Base-by-base conservation (phyloP, 2,329 filamentous ascomycete genomes). In the Botrytis elliptica region DNA sequence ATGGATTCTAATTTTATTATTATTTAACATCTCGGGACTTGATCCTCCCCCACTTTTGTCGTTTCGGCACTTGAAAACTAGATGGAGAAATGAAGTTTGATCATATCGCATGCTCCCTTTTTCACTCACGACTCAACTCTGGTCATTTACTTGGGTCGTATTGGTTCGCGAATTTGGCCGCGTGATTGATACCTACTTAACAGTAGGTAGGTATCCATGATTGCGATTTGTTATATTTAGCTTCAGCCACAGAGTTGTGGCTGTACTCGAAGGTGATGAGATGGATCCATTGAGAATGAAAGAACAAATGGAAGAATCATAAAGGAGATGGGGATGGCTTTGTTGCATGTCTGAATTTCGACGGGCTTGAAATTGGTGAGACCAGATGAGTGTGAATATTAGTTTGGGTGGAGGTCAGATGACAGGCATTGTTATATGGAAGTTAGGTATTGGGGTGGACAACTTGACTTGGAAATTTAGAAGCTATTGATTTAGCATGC, bases 231-330 rank as follows among this genome's bases (percentile, higher is more conserved):
- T 69, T 38, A 49, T 57, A 57, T 57, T 57, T 8, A 69, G 1
- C 36, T 57, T 69, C 66, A 69, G 49, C 49, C 66, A 69, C 49
- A 38, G 49, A 38, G 36, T 57, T 57, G 66, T 69, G 49, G 49
- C 66, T 57, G 66, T 33, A 16, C 12, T 25, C 22, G 29, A 57
- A 57, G 36, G 16, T 57, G 65, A 57, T 42, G 46, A 16, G 46
- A 29, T 29, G 29, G 29, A 33, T 25, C 33, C 33, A 33, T 33
- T 33, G n/a, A 25, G 36, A 25, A 59, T 57, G 22, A 68, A 18
- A 68, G 46, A 29, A 42, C 65, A 55, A 57, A 68, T 69, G n/a
- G 49, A 6, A 42, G 38, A 25, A 69, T 57, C 40, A 25, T 57
- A 25, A 42, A 40, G 18, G 10, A 4, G 38, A 7, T 16, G 16